phyloP scores from a whole-genome alignment of 495 filamentous ascomycete species.

The Trichoderma virens region DNA sequence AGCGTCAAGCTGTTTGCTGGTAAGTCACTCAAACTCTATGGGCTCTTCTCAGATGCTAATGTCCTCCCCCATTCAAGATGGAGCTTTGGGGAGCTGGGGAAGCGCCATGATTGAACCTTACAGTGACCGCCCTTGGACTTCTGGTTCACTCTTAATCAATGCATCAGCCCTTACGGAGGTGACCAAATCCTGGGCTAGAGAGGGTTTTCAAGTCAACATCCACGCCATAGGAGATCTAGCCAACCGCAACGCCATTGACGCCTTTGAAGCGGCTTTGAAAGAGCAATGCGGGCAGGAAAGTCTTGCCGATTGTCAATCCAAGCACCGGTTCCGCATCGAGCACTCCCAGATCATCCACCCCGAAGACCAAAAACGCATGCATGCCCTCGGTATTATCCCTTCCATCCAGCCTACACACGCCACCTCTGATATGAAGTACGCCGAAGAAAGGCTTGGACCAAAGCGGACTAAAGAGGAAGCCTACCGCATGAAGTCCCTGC shows the following conservation, averaged over 20 bases:
- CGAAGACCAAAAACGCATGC: conserved; percentile 48
- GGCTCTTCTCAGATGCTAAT: background rate
- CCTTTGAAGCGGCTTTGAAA: conserved; percentile 38
- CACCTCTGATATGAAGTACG: conserved; percentile 56
- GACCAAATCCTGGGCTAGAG: conserved; percentile 40
- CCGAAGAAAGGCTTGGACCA: conserved; percentile 44
- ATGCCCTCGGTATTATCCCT: conserved; percentile 49
- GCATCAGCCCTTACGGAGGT: conserved; percentile 40
- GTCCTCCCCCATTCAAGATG: conserved; percentile 36
- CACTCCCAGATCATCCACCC: conserved; percentile 58
- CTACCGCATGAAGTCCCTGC: conserved; percentile 51
- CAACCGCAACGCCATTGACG: conserved; percentile 49
- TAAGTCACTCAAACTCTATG: conserved; percentile 17
- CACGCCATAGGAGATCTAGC: conserved; percentile 61
- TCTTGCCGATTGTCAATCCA: conserved; percentile 34
- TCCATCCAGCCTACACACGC: conserved; percentile 64
- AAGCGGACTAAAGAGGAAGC: conserved; percentile 40
- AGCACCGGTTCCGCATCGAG: conserved; percentile 53
- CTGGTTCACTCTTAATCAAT: conserved; percentile 54
- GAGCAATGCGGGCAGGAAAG: conserved; percentile 33
- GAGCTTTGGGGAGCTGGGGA: conserved; percentile 57
- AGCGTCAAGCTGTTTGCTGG: conserved; percentile 56
- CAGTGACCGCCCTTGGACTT: conserved; percentile 44
- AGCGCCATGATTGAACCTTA: conserved; percentile 57
- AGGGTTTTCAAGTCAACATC: conserved; percentile 51